Base-by-base conservation (phyloP, 2,329 filamentous ascomycete genomes). In the Teratosphaeria destructans region DNA sequence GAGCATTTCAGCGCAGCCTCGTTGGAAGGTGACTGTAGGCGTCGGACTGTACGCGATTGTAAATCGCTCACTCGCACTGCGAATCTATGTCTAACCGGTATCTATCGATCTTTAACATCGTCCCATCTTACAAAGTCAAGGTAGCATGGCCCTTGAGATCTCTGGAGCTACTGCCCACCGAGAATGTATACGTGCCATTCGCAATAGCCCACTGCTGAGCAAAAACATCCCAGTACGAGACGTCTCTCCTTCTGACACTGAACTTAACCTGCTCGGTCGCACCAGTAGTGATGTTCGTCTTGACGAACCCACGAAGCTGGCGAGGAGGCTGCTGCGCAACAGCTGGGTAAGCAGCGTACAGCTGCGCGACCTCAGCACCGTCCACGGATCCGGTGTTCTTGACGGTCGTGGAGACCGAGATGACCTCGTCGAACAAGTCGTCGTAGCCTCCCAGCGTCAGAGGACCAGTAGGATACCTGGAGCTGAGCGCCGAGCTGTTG, bases 281-380 rank as follows among this genome's bases (percentile, higher is more conserved):
- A 3, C 82, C 84, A 1, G 79, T 75, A 53, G 81, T 76, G 3
- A 89, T 72, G 56, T 74, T 77, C 0, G 87, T 79, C 72, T 88
- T 89, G 60, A 81, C 81, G 67, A 89, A 90, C 0, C 84, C 85
- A 37, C 85, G 84, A 1, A 90, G 76, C 72, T 90, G 87, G 73
- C 89, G 89, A 65, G 84, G 81, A 0, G 86, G 86, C 26, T 86
- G 76, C 0, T 82, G 81, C 8, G 43, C 43, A n/a, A 89, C 75
- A 10, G 80, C 76, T 1, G 84, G 84, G 3, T 87, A 85, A n/a
- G 78, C 77, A 55, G 89, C 77, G 64, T 89, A 90, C 2, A 85
- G 76, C 73, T 90, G 87, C 7, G 89, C 82, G 39, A 82, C 85
- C 69, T 89, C 85, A 1, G 79, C 76, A 1, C 85, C 86, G 2